phyloP scores from a whole-genome alignment of 768 basidiomycete species.

The Cantharellus anzutake region DNA sequence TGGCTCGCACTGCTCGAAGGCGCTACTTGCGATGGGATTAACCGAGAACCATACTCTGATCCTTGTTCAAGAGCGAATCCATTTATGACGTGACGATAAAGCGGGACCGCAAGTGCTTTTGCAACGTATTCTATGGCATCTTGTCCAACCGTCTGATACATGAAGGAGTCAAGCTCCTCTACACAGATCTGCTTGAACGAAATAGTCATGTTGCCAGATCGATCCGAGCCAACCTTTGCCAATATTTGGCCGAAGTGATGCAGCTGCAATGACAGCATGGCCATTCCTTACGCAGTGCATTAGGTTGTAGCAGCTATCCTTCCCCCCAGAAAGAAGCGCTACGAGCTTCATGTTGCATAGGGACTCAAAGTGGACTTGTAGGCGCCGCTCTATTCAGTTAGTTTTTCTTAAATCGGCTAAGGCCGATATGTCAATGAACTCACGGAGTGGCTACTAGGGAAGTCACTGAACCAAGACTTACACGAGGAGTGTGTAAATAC shows the following conservation, averaged over 20 bases:
- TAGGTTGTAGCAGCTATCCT: slow-evolving; percentile 94
- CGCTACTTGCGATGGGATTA: slow-evolving; percentile 17
- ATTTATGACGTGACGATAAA: slow-evolving; percentile 62
- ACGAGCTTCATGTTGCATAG: slow-evolving; percentile 60
- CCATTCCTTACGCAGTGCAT: slow-evolving; percentile 73
- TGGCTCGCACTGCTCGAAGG: neutral
- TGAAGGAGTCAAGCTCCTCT: slow-evolving; percentile 97
- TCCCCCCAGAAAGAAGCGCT: slow-evolving; percentile 88
- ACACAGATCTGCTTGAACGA: slow-evolving; percentile 10
- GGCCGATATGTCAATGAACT: no score
- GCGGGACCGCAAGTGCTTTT: slow-evolving; percentile 64
- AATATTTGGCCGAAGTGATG: slow-evolving; percentile 62
- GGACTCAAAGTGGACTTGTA: neutral
- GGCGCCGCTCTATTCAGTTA: neutral
- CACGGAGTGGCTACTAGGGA: neutral
- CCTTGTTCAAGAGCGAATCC: slow-evolving; percentile 68
- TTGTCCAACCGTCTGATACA: slow-evolving; percentile 99
- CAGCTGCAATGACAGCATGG: slow-evolving; percentile 74
- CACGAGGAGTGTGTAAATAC: no score
- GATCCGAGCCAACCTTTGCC: slow-evolving; percentile 53
- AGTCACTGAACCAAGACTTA: neutral
- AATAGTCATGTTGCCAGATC: slow-evolving; percentile 5
- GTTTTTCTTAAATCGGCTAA: no score
- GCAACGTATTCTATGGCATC: slow-evolving; percentile 80
- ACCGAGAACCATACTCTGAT: slow-evolving; percentile 64